Conservation (phyloP, 768 basidiomycete genomes). For the Tephrocybe sp. region DNA sequence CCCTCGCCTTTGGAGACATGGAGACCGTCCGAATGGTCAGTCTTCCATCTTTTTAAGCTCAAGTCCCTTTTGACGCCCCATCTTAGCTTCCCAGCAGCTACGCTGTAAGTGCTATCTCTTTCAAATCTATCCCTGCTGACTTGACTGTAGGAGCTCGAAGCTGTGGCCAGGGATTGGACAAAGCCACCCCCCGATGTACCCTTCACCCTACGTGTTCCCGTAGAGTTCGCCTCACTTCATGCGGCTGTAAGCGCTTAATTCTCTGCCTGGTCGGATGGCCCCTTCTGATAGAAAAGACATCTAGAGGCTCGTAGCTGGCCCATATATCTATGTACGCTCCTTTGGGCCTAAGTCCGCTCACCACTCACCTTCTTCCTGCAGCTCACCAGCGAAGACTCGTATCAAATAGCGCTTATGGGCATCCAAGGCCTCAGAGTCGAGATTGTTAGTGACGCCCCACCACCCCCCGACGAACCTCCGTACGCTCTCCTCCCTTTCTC, state of each 20-base stretch:
- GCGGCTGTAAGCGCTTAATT: constrained; percentile 62
- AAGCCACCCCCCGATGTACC: constrained; percentile 80
- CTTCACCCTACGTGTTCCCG: constrained; percentile 78
- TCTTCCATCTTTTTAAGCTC: constrained; percentile 9
- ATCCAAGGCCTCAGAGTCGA: constrained; percentile 83
- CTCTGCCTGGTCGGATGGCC: not conserved
- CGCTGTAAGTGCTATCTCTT: constrained; percentile 44
- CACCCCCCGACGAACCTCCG: constrained; percentile 84
- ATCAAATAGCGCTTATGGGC: constrained; percentile 84
- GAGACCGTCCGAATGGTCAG: constrained; percentile 78
- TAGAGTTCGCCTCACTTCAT: constrained; percentile 84
- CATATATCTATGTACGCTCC: constrained; percentile 75
- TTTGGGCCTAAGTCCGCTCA: constrained; percentile 8
- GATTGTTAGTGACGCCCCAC: constrained; percentile 83
- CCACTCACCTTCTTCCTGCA: constrained; percentile 25
- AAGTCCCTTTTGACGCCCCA: constrained; percentile 7
- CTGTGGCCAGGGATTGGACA: constrained; percentile 80
- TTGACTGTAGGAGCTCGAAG: constrained; percentile 68
- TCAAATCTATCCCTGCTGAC: constrained; percentile 7
- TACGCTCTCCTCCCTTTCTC: constrained; percentile 38
- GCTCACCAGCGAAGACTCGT: constrained; percentile 86
- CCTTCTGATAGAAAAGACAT: not conserved
- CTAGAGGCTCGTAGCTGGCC: constrained; percentile 77
- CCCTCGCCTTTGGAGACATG: constrained; percentile 82
- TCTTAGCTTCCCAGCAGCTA: constrained; percentile 68